These are phyloP conservation scores for Metarhizium rileyi DNA, from an alignment of 2,329 filamentous ascomycete species.

Conservation along the genomic window DNA sequence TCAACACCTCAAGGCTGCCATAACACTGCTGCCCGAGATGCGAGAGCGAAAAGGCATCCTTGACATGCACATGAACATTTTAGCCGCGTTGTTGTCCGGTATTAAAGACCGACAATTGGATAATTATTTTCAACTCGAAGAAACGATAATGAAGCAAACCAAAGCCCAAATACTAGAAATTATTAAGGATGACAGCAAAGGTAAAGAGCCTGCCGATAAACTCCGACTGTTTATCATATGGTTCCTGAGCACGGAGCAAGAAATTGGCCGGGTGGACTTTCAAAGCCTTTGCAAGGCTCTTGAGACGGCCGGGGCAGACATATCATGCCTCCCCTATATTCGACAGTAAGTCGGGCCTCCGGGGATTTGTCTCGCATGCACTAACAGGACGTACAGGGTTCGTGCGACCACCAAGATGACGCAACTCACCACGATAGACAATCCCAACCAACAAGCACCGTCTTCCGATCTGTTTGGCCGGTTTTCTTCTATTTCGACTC, in stretches of 20 bases:
- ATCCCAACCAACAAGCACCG: slow-evolving; percentile 43
- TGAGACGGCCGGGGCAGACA: slow-evolving; percentile 63
- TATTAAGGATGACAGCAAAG: slow-evolving; percentile 72
- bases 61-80: slow-evolving; percentile 99
- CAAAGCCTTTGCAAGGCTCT: slow-evolving; percentile 79
- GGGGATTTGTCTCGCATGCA: neutral
- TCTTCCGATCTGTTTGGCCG: slow-evolving; percentile 82
- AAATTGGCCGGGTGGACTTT: slow-evolving; percentile 74
- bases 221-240: slow-evolving; percentile 92
- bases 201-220: slow-evolving; percentile 78
- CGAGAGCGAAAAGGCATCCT: slow-evolving; percentile 85
- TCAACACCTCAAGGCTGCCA: slow-evolving; percentile 90
- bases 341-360: slow-evolving; percentile 52
- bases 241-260: slow-evolving; percentile 89
- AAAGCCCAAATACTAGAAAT: slow-evolving; percentile 83
- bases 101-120: slow-evolving; percentile 95
- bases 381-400: slow-evolving; percentile 44
- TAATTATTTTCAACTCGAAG: slow-evolving; percentile 92
- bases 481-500: slow-evolving; percentile 84
- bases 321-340: slow-evolving; percentile 72
- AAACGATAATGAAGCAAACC: slow-evolving; percentile 83
- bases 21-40: slow-evolving; percentile 84
- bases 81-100: slow-evolving; percentile 63
- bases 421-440: slow-evolving; percentile 85
- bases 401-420: slow-evolving; percentile 96